Evolutionary conservation across 169 alveolate species (phyloP), one percentile per base, ranked within the genome.

Genomic region (Neospora caninum): DNA sequence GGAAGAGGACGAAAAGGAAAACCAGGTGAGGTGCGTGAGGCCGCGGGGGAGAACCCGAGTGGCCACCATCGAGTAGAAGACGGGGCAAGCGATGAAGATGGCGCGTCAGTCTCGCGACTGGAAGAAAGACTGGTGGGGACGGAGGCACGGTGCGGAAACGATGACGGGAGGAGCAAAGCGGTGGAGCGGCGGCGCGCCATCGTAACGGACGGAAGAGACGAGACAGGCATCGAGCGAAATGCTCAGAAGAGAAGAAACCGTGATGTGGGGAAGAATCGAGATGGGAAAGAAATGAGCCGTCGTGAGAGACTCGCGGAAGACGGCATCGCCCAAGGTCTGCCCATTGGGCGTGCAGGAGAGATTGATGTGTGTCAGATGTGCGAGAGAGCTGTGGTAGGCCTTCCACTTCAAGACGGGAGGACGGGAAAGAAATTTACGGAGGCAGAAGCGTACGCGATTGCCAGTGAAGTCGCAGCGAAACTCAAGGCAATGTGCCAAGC

Each of bases 361-460:
- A 29, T 64, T 22, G 73, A 64, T 22, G 73, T 64, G 73, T 0
- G 73, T 6, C 73, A 64, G 86, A 78, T 78, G 49, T 78, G 86
- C 45, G 86, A 78, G 22, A 18, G 45, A 16, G 49, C 29, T 10
- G 86, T 78, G 43, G 86, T 78, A n/a, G 86, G 86, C 49, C 45
- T 78, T 9, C 86, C 86, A 16, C 49, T 78, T 10, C 7, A 18
- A 0, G 86, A 78, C 27, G 86, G 86, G 2, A 78, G 22, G 10
- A 36, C 86, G 42, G 86, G 86, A 43, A 78, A 78, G 45, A n/a
- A 16, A 29, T 78, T 78, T n/a, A 78, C 86, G 22, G 45, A 78
- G 31, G 45, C 2, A 22, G 86, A 78, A n/a, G 86, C 86, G 10
- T n/a, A 38, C 49, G 10, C 27, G 27, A 20, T 78, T 18, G 86